These are phyloP conservation scores for Gyrodon lividus DNA, from an alignment of 768 basidiomycete species.

Conservation along the genomic window DNA sequence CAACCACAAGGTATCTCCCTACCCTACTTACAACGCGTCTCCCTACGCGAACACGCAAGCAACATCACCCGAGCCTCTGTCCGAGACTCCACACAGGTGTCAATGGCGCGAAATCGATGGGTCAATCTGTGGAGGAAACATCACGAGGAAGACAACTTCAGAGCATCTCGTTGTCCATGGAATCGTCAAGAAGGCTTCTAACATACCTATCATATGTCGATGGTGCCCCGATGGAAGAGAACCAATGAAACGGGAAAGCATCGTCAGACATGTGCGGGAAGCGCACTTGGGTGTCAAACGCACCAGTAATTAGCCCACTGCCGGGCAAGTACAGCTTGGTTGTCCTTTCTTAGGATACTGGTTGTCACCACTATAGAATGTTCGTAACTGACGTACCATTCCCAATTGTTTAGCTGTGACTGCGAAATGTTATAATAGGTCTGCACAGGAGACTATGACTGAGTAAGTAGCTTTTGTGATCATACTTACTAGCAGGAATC, in stretches of 20 bases:
- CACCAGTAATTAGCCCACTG: neutral
- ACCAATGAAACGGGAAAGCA: constrained; percentile 20
- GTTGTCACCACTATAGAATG: no score
- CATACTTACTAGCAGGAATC: no score
- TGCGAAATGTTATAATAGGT: no score
- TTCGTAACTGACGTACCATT: no score
- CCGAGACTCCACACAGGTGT: neutral
- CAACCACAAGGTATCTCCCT: no score
- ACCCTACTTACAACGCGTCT: neutral
- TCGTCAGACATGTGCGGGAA: constrained; percentile 17
- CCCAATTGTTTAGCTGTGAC: no score
- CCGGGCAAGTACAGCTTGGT: no score
- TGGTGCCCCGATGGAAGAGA: constrained; percentile 8
- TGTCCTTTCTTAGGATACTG: no score
- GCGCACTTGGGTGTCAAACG: constrained; percentile 13
- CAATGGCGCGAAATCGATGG: constrained; percentile 7
- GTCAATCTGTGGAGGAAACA: neutral
- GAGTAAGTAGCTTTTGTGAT: no score
- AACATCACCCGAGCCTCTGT: no score
- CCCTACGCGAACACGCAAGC: constrained; percentile 6
- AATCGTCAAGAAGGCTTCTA: constrained; percentile 9
- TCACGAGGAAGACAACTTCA: constrained; percentile 1
- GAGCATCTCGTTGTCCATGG: constrained; percentile 16
- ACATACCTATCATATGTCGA: neutral
- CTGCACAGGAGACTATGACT: no score